Base-by-base conservation (phyloP, 2,329 filamentous ascomycete genomes). In the Ceratocystis colombiana region DNA sequence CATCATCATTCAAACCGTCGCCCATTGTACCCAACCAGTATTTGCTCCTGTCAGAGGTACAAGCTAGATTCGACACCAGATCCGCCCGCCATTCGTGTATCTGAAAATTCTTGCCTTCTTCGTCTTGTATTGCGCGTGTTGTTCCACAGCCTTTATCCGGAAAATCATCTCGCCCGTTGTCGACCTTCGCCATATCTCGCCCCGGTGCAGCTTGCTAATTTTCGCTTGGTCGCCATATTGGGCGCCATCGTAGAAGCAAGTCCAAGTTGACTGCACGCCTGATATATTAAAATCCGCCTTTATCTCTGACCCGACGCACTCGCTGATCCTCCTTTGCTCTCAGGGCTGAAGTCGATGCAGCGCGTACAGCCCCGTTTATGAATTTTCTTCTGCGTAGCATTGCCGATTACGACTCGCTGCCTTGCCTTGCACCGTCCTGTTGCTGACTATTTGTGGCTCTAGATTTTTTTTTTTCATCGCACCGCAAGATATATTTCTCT, bases 401-500 rank as follows among this genome's bases (percentile, higher is more conserved):
- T 41, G 37, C 3, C 12, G 37, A 15, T 41, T 41, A 41, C 37
- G 37, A 41, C 10, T 41, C 3, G 10, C 37, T 12, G 37, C 12
- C 37, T 41, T 41, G 37, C 37, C 37, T 37, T 37, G 8, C 8
- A 12, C 17, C 1, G 25, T 57, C 28, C 15, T 37, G 55, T 59
- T 59, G 17, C 55, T 59, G 55, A 59, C 55, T 5, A 15, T 15
- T 5, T n/a, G 28, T 37, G 28, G 3, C 25, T 37, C n/a, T 37
- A 50, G 30, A 17, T 41, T 1, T 15, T 41, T 12, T n/a, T 41
- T 41, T 20, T 20, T 5, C 8, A 15, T 53, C 48, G 30, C n/a
- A 41, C 41, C 15, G n/a, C 37, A 53, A 22, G 46, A 55, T 64
- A 46, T 53, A 25, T 28, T 64, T 64, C 46, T 50, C 46, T 37